Base-by-base conservation (phyloP, 2,329 filamentous ascomycete genomes). In the Aspergillus sp. region DNA sequence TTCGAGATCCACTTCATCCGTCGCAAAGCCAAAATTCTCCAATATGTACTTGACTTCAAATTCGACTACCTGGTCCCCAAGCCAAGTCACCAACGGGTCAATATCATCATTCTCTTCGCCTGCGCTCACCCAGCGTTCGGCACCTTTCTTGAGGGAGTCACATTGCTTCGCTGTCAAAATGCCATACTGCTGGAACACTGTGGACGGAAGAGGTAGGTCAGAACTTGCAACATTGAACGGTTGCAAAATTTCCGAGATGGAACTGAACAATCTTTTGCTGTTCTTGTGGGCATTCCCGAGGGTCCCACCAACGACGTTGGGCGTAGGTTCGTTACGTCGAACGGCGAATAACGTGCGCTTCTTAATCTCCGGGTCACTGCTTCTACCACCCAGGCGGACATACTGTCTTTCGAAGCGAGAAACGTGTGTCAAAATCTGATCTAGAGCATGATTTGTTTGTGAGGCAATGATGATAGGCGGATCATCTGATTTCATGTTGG, bases 381-480 rank as follows among this genome's bases (percentile, higher is more conserved):
- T 90, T 30, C 89, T 83, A 2, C 87, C 86, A 42, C 91, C 91
- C 9, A 90, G 74, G 8, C 88, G 83, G 49, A 88, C 76, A 57
- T 92, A 86, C 1, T 84, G 81, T 0, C 76, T 72, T 64, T 89
- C 86, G 63, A 88, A 89, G 5, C 77, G 68, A 1, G 85, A 78
- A 15, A 91, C 80, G 54, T 88, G 84, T 1, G 77, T 75, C 0
- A 96, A 78, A 0, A 97, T 79, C 68, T 96, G 92, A 65, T 97
- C 92, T 0, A 96, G 77, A 0, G 92, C 92, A 72, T 96, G 91
- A 58, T 97, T 97, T 0, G 92, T 97, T 66, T 96, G 91, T 7
- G 91, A 91, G 0, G 91, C 84, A 3, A 96, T 80, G 19, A 96
- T 81, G 30, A 97, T 86, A 0, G 90, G 90, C 8, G 86, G 82